These are phyloP conservation scores for Sarcodon sp. DNA, from an alignment of 768 basidiomycete species.

Conservation along the genomic window DNA sequence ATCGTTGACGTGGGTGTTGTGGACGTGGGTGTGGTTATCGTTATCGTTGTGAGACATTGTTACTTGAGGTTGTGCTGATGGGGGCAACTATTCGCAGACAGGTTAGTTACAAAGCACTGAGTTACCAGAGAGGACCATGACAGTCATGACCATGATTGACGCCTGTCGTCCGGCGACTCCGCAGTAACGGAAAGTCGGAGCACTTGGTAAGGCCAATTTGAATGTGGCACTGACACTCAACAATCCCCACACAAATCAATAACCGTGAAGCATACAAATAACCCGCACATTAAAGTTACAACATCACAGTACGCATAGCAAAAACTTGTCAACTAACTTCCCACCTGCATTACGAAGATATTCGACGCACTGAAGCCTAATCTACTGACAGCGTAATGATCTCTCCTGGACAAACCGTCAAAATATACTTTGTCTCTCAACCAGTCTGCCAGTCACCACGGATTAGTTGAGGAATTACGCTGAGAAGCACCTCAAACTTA, in stretches of 20 bases:
- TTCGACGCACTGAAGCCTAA: constrained; percentile 74
- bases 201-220: no score
- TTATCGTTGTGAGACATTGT: neutral
- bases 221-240: no score
- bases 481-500: constrained; percentile 21
- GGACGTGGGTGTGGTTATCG: constrained; percentile 6
- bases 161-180: no score
- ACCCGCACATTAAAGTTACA: no score
- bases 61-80: neutral
- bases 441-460: constrained; percentile 40
- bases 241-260: no score
- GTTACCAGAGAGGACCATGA: no score
- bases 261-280: no score
- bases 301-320: no score
- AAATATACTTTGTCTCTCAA: constrained; percentile 63
- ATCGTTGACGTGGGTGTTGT: neutral
- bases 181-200: no score
- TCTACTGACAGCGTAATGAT: constrained; percentile 41
- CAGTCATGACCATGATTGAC: no score
- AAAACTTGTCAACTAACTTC: constrained; percentile 17
- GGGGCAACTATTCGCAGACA: neutral
- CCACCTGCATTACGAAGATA: constrained; percentile 60
- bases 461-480: neutral
- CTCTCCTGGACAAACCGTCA: constrained; percentile 48
- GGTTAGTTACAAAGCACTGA: no score